Evolutionary conservation across 345 rosid genomes (phyloP), one percentile per base, ranked within the genome.

Genomic region (Brassica incana): DNA sequence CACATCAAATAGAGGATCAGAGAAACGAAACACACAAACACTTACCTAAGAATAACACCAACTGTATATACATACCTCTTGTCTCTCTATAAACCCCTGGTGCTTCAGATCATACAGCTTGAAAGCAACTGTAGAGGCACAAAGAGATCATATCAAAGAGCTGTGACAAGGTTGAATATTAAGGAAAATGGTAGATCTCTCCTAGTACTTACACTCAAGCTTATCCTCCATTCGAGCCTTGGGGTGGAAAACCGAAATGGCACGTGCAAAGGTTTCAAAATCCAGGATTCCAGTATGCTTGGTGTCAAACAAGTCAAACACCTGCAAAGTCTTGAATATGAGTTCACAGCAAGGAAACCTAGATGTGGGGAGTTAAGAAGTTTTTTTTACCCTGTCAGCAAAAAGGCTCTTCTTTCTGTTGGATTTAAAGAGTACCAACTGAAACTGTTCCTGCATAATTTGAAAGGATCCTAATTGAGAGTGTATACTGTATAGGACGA

Each of bases 221-320:
- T 92, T 94, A 65, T 89, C 93, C 56, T 90, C 89, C 38, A 84
- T 80, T 15, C 85, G 87, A 40, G 95, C 94, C 73, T 82, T 78
- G 32, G 97, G 98, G 78, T 94, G 98, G 79, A 93, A 93, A 58
- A 93, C 91, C 0, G 92, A 88, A 69, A 94, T 91, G 48, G 96
- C 87, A 74, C 85, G 88, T 3, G 93, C 93, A 74, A 94, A 94
- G 69, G 88, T 87, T 79, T 88, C 93, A 71, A 94, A 94, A 80
- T 90, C 97, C 38, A 94, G 84, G 60, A 89, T 86, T 20, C 94
- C 98, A 77, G 86, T 90, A 70, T 84, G 90, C 78, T 94, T 94
- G 40, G 89, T 82, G 76, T 92, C 98, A 73, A 94, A 92, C 83
- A 92, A 85, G 80, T 94, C 97, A 85, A 94, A 94, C 67, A 92